These are phyloP conservation scores for Plicaturopsis crispa DNA, from an alignment of 768 basidiomycete species.

Conservation along the genomic window DNA sequence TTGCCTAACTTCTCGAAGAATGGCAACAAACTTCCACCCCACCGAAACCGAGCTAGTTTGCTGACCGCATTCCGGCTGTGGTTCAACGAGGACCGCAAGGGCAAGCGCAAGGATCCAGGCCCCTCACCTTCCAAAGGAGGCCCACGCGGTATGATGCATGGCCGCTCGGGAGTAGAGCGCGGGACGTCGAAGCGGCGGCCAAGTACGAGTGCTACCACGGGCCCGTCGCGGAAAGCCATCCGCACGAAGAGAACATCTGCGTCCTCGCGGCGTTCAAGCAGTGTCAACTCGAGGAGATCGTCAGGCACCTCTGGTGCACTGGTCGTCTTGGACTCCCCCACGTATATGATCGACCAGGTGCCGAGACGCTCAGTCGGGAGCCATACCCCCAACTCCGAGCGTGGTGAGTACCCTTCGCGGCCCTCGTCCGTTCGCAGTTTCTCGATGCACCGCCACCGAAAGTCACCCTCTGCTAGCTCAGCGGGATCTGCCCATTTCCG, in stretches of 20 bases:
- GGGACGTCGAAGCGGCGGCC: conserved; percentile 38
- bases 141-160: conserved; percentile 15
- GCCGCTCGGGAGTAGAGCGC: background rate
- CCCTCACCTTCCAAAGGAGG: conserved; percentile 13
- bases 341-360: conserved; percentile 32
- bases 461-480: conserved; percentile 75
- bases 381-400: conserved; percentile 85
- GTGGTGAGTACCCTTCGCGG: conserved; percentile 68
- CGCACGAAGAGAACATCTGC: conserved; percentile 46
- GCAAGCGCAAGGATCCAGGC: conserved; percentile 62
- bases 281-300: conserved; percentile 73
- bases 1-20: conserved; percentile 31
- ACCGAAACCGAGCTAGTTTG: conserved; percentile 70
- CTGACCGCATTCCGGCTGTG: conserved; percentile 82
- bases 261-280: conserved; percentile 84
- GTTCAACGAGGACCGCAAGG: conserved; percentile 89
- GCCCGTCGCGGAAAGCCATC: conserved; percentile 14
- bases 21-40: conserved; percentile 27
- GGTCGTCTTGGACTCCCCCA: conserved; percentile 49
- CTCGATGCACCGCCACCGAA: conserved; percentile 51
- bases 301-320: conserved; percentile 47
- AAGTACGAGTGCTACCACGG: conserved; percentile 26
- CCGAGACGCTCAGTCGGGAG: conserved; percentile 66
- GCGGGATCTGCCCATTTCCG: conserved; percentile 57
- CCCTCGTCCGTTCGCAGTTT: conserved; percentile 85